Percentiles rank a stretch among this genome's conserved stretches.
These are phyloP conservation scores for Mortierella sp. DNA, from an alignment of 371 early-diverging fungal genomes.

Conservation along the genomic window DNA sequence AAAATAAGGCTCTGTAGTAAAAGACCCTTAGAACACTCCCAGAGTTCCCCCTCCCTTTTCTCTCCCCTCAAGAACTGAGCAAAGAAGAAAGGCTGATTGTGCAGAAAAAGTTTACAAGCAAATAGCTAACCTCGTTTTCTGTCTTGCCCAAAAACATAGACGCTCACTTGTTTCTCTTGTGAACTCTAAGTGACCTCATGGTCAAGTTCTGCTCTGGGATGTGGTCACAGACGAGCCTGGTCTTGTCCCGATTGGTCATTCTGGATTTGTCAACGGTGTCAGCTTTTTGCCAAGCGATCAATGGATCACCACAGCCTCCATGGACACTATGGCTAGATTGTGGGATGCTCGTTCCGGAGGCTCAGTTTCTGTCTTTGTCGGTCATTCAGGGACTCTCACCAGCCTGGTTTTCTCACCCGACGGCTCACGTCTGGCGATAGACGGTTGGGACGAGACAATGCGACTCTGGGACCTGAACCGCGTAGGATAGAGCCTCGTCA, in stretches of 20 bases:
- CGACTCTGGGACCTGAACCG: background rate
- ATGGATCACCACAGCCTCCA: background rate
- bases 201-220: background rate
- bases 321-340: background rate
- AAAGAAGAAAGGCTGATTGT: no score
- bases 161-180: no score
- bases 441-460: background rate
- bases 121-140: no score
- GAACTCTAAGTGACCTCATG: no score
- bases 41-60: no score
- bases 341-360: background rate
- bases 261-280: background rate
- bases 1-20: no score
- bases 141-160: no score
- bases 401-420: background rate
- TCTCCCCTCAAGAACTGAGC: no score
- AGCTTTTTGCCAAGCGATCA: background rate
- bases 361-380: background rate
- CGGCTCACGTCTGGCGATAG: background rate
- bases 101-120: no score
- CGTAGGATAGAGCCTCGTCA: no score
- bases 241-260: background rate
- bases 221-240: background rate
- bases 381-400: background rate
- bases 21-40: no score